Base-by-base conservation (phyloP, 164 flowering plant species). In the Kingdonia uniflora region DNA sequence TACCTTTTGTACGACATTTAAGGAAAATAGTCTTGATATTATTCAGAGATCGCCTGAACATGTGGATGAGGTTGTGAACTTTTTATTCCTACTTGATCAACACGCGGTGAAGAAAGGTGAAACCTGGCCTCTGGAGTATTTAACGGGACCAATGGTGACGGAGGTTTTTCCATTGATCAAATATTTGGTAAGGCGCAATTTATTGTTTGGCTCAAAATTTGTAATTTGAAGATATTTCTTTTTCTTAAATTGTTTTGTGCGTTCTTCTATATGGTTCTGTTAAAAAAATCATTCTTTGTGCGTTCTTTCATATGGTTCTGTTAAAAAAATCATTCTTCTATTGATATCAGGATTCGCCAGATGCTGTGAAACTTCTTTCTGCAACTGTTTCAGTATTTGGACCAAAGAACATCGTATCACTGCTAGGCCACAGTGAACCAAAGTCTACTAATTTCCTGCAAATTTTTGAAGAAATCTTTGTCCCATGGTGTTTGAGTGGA, bases 101-200 rank as follows among this genome's bases (percentile, higher is more conserved):
- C 68, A 76, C 56, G 77, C 76, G 11, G 66, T 75, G 54, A 66
- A 52, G 46, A 73, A 72, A 66, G 88, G 83, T 60, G 89, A 84
- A 68, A 59, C 51, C 19, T 92, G 99, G 99, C 99, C 94, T 24
- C 62, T 88, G 62, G 56, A 50, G 52, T 44, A 63, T 64, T 61
- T 92, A 42, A 76, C 80, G 25, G 89, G 88, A 37, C 95, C 99
- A 42, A 62, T 73, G 71, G 25, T 86, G 64, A 71, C 70, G 15
- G 79, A 75, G 46, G 64, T 67, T 49, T 86, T 86, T 71, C 79
- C 76, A 47, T 44, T 79, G 52, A 74, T 81, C 33, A 73, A 64
- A 71, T 77, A 85, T 62, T 42, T 63, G 62, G 99, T 92, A 80
- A 78, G 91, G n/a, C n/a, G n/a, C n/a, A n/a, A n/a, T n/a, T n/a